Percentiles rank a stretch among this genome's conserved stretches.
phyloP scores from a whole-genome alignment of 2,329 filamentous ascomycete genomes.

The Phoma sp. region DNA sequence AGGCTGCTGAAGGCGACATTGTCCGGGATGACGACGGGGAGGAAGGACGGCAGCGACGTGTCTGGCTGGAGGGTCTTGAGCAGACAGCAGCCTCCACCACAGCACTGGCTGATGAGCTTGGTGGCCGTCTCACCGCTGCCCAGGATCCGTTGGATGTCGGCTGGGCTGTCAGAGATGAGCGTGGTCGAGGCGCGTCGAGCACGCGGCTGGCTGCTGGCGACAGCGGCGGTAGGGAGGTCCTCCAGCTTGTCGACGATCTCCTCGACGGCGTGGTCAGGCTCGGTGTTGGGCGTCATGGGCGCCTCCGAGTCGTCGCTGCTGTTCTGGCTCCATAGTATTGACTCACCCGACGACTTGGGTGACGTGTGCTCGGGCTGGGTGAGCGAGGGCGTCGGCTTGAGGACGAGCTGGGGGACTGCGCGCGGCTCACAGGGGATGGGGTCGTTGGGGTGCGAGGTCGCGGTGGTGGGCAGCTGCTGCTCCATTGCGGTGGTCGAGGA shows the following conservation, averaged over 20 bases:
- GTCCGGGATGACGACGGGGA: slow-evolving; percentile 68
- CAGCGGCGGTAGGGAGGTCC: slow-evolving; percentile 45
- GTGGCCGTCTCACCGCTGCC: slow-evolving; percentile 64
- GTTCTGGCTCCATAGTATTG: slow-evolving; percentile 51
- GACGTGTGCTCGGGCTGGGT: slow-evolving; percentile 44
- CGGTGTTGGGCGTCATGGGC: slow-evolving; percentile 54
- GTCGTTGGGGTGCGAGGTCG: slow-evolving; percentile 56
- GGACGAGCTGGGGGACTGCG: slow-evolving; percentile 38
- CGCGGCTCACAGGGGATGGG: slow-evolving; percentile 55
- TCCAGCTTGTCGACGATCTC: slow-evolving; percentile 53
- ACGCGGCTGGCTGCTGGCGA: slow-evolving; percentile 47
- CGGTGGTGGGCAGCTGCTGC: slow-evolving; percentile 49
- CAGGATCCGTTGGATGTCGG: slow-evolving; percentile 65
- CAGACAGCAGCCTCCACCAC: slow-evolving; percentile 71
- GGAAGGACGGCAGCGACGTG: slow-evolving; percentile 52
- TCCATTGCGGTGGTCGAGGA: slow-evolving; percentile 25
- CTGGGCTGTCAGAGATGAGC: slow-evolving; percentile 66
- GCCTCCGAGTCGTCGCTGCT: slow-evolving; percentile 53
- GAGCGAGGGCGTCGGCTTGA: slow-evolving; percentile 26
- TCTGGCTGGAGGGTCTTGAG: slow-evolving; percentile 62
- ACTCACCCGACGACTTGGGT: slow-evolving; percentile 52
- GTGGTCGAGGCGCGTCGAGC: slow-evolving; percentile 72
- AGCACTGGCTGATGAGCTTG: slow-evolving; percentile 68
- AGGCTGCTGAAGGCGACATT: slow-evolving; percentile 86
- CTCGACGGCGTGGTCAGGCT: slow-evolving; percentile 51